Base-by-base conservation (phyloP, 345 rosid species). In the Dimocarpus longan region DNA sequence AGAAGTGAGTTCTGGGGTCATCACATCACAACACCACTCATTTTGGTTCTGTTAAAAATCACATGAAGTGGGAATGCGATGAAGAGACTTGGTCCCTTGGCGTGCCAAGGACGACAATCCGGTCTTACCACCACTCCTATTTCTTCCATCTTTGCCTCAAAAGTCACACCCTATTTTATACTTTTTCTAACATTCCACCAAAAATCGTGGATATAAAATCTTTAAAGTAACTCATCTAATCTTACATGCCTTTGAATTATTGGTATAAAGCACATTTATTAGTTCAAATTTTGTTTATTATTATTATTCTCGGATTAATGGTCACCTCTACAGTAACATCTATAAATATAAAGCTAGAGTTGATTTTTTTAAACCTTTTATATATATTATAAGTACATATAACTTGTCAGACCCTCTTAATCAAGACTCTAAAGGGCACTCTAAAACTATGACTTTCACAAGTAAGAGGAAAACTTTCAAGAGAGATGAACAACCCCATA, bases 31-130 rank as follows among this genome's bases (percentile, higher is more conserved):
- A 46, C 52, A 46, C 86, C 88, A 80, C 80, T 84, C 85, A 84
- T 84, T 86, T 80, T 83, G 76, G 63, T 79, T 77, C 74, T 67
- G 32, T 10, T 0, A 22, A 75, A 77, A 46, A 54, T 59, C 32
- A 54, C 6, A 15, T 48, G 13, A 50, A 59, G 84, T 79, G 77
- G 78, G 76, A 57, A 69, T 65, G 63, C 70, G 78, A 71, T 71
- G 32, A 70, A 70, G 71, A 70, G 70, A 39, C 54, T 69, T 57
- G 66, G 75, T 12, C 78, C 79, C 78, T 66, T 78, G 81, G 89
- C 89, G 85, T 86, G 89, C 89, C 71, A 40, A 68, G 40, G 73
- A 69, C 84, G 84, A 78, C 89, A 80, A 65, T 66, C 44, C 62
- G 43, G 73, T 63, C 76, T 73, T 59, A 1, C 12, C 6, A 39